These are phyloP conservation scores for Naganishia liquefaciens DNA, from an alignment of 1,284 basidiomycete species.

Conservation along the genomic window DNA sequence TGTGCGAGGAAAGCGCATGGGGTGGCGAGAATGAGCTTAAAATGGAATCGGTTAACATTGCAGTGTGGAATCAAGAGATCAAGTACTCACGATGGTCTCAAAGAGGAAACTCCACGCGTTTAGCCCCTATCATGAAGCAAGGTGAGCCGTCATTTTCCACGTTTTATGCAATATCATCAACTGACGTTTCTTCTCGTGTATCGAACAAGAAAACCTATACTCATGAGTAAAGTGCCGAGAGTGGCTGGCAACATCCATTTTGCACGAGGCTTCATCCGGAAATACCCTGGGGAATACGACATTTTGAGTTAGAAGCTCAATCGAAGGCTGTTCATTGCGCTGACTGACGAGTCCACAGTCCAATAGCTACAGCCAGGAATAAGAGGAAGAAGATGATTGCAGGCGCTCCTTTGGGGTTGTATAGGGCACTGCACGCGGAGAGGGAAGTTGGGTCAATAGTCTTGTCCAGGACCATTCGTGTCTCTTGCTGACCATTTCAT, in stretches of 20 bases:
- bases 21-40: constrained; percentile 37
- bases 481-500: neutral
- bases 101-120: constrained; percentile 38
- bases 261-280: constrained; percentile 26
- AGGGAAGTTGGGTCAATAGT: too few relatives aligned
- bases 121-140: constrained; percentile 12
- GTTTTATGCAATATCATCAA: neutral
- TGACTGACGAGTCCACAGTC: constrained; percentile 35
- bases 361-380: constrained; percentile 30
- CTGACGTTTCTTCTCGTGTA: constrained; percentile 34
- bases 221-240: constrained; percentile 35
- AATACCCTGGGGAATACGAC: constrained; percentile 26
- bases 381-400: constrained; percentile 34
- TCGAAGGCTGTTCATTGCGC: too few relatives aligned
- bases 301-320: too few relatives aligned
- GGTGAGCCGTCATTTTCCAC: neutral
- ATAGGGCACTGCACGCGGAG: constrained; percentile 31
- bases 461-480: too few relatives aligned
- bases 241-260: constrained; percentile 34
- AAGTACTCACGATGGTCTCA: constrained; percentile 35
- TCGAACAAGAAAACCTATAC: constrained; percentile 35
- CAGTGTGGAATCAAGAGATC: neutral
- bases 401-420: constrained; percentile 36
- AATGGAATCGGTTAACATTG: constrained; percentile 6
- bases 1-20: constrained; percentile 40